Evolutionary conservation across 169 alveolate genomes (phyloP).

Genomic region (Babesia bovis): DNA sequence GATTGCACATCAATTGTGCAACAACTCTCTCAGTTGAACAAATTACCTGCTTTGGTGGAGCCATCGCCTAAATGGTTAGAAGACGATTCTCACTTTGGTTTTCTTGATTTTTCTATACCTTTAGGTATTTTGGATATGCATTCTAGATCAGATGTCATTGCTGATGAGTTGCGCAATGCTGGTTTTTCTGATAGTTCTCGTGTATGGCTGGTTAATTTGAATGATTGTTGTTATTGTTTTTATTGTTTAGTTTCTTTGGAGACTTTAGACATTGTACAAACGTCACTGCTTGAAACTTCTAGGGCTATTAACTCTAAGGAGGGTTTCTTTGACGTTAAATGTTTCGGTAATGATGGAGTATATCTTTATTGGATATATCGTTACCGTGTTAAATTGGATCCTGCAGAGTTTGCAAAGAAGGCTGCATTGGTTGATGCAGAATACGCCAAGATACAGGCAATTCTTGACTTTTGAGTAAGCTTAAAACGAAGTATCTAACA

Average conservation of each 20-base stretch:
- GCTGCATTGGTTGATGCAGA: conserved; percentile 1
- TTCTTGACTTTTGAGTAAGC: conserved; percentile 18
- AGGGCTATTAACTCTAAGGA: conserved; percentile 26
- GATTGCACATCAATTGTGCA: conserved; percentile 8
- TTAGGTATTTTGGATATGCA: neutral
- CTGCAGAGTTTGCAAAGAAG: conserved; percentile 1
- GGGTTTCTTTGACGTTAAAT: conserved; percentile 51
- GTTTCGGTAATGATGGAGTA: conserved; percentile 1
- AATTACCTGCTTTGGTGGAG: neutral
- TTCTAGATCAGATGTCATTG: neutral
- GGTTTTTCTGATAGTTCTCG: neutral
- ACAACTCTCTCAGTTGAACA: neutral
- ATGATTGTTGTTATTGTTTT: conserved; percentile 44
- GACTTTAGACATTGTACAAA: conserved; percentile 2
- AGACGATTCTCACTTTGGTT: conserved; percentile 40
- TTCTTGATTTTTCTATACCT: conserved; percentile 44
- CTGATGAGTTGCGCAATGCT: neutral
- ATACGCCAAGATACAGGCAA: conserved; percentile 1
- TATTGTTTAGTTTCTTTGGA: conserved; percentile 45
- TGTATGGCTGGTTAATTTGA: conserved; percentile 45
- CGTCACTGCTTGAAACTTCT: conserved; percentile 20
- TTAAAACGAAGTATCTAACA: neutral
- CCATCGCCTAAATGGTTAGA: conserved; percentile 6
- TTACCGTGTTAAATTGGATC: neutral
- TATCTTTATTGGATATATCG: neutral